Conservation (phyloP, 2,329 filamentous ascomycete genomes). For the Phaeomoniella chlamydospora region DNA sequence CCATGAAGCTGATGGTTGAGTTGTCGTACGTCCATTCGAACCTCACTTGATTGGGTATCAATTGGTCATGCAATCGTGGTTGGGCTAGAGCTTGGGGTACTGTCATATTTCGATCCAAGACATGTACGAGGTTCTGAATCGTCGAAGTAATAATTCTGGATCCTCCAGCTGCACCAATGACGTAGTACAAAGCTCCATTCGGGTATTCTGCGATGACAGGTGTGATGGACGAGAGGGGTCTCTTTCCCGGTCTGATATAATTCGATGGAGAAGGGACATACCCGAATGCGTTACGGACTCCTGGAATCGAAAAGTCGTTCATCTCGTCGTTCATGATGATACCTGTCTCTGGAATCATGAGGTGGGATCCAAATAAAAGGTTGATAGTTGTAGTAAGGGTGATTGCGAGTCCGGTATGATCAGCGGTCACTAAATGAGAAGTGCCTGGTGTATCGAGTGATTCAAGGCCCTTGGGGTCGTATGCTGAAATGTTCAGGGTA, state of each 20-base stretch:
- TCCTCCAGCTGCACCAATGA: slow-evolving; percentile 65
- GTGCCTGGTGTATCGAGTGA: slow-evolving; percentile 47
- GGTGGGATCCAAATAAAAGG: slow-evolving; percentile 63
- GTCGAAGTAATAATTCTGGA: slow-evolving; percentile 72
- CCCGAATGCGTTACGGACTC: slow-evolving; percentile 64
- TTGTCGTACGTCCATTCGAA: slow-evolving; percentile 61
- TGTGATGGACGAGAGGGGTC: slow-evolving; percentile 69
- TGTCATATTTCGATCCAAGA: slow-evolving; percentile 51
- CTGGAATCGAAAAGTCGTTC: slow-evolving; percentile 76
- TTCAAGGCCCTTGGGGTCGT: slow-evolving; percentile 55
- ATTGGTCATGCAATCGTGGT: slow-evolving; percentile 68
- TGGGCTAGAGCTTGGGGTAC: slow-evolving; percentile 46
- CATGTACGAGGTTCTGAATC: slow-evolving; percentile 57
- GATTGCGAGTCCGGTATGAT: slow-evolving; percentile 59
- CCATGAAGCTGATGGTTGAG: slow-evolving; percentile 47
- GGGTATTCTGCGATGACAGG: slow-evolving; percentile 61
- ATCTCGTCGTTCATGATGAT: slow-evolving; percentile 58
- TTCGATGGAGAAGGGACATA: slow-evolving; percentile 69
- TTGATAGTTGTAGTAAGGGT: slow-evolving; percentile 81
- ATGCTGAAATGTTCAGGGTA: slow-evolving; percentile 59
- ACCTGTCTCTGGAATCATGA: slow-evolving; percentile 71
- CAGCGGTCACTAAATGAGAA: slow-evolving; percentile 46
- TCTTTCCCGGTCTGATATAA: slow-evolving; percentile 66
- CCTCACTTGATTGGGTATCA: slow-evolving; percentile 53
- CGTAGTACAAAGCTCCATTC: slow-evolving; percentile 51